Percentiles rank a stretch among this genome's conserved stretches.
These are phyloP conservation scores for Lactarius tabidus DNA, from an alignment of 768 basidiomycete species.

Conservation along the genomic window DNA sequence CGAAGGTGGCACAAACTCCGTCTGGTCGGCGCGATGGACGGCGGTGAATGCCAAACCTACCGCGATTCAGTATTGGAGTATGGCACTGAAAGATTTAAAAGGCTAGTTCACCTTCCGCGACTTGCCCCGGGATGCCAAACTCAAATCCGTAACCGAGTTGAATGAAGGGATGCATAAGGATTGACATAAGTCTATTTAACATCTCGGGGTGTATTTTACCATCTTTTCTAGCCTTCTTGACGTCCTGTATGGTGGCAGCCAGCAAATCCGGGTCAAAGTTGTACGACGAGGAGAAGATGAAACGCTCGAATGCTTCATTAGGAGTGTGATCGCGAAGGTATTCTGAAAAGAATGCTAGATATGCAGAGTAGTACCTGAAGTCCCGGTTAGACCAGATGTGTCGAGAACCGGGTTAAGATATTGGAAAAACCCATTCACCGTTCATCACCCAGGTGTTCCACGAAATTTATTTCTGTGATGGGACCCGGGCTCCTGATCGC, in stretches of 20 bases:
- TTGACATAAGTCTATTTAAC: slow-evolving; percentile 53
- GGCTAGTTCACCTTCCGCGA: slow-evolving; percentile 52
- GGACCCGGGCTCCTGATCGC: slow-evolving; percentile 41
- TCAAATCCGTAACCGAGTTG: slow-evolving; percentile 61
- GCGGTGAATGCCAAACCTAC: slow-evolving; percentile 56
- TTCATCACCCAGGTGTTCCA: slow-evolving; percentile 53
- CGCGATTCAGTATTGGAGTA: not conserved
- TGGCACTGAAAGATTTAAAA: not conserved
- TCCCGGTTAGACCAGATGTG: not conserved
- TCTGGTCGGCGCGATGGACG: slow-evolving; percentile 40
- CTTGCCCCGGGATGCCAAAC: slow-evolving; percentile 54
- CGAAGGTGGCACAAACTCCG: slow-evolving; percentile 33
- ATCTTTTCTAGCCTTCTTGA: slow-evolving; percentile 20
- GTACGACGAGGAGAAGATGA: slow-evolving; percentile 50
- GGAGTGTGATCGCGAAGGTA: slow-evolving; percentile 41
- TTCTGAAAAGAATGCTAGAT: slow-evolving; percentile 51
- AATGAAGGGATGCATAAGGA: slow-evolving; percentile 61
- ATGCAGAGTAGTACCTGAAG: slow-evolving; percentile 56
- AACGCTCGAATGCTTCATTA: slow-evolving; percentile 51
- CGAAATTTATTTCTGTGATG: slow-evolving; percentile 47
- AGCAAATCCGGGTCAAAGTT: slow-evolving; percentile 38
- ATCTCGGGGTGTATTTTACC: slow-evolving; percentile 44
- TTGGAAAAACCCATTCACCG: slow-evolving; percentile 36
- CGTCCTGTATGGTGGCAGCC: slow-evolving; percentile 22
- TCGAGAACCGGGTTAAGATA: not conserved